A percentile compares a stretch with the other conserved stretches of the same genome.
Conservation (phyloP, 2,329 filamentous ascomycete genomes). For the Alternaria triticina region DNA sequence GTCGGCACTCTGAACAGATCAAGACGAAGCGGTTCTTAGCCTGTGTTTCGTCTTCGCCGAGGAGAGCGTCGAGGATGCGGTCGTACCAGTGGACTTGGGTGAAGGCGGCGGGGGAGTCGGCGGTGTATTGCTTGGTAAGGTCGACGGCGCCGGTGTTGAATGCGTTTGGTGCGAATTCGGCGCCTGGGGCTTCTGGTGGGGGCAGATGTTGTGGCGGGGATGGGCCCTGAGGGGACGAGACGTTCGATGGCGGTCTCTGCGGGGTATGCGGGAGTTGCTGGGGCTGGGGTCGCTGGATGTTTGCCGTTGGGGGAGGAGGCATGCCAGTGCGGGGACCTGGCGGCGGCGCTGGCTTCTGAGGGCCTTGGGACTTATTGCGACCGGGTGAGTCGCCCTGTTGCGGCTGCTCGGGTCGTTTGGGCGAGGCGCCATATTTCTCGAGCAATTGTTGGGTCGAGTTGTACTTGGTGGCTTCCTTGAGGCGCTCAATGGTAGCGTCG, state of each 20-base stretch:
- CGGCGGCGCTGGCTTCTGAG: slow-evolving; percentile 34
- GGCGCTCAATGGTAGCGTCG: slow-evolving; percentile 85
- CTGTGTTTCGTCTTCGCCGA: slow-evolving; percentile 93
- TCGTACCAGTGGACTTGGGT: slow-evolving; percentile 85
- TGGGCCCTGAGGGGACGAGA: slow-evolving; percentile 26
- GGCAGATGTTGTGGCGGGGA: slow-evolving; percentile 27
- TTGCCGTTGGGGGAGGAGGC: slow-evolving; percentile 69
- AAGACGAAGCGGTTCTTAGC: slow-evolving; percentile 89
- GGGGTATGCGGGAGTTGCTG: slow-evolving; percentile 40
- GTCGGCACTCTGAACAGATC: slow-evolving; percentile 79
- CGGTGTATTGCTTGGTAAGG: slow-evolving; percentile 38
- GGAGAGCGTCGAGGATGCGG: slow-evolving; percentile 84
- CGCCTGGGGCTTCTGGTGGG: slow-evolving; percentile 43
- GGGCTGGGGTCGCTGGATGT: slow-evolving; percentile 57
- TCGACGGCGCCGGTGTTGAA: slow-evolving; percentile 47
- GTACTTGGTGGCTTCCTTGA: slow-evolving; percentile 95
- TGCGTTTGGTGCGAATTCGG: slow-evolving; percentile 79
- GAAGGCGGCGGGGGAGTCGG: slow-evolving; percentile 46
- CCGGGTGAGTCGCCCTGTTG: slow-evolving; percentile 27
- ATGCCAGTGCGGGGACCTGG: slow-evolving; percentile 58
- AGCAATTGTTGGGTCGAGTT: slow-evolving; percentile 91
- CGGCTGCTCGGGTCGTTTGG: slow-evolving; percentile 50
- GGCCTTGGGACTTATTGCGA: slow-evolving; percentile 40
- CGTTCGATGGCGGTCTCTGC: slow-evolving; percentile 22
- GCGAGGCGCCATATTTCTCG: slow-evolving; percentile 83